A percentile compares a stretch with the other conserved stretches of the same genome.
phyloP scores from a whole-genome alignment of 75 land plant species.

The Pinus tabuliformis region DNA sequence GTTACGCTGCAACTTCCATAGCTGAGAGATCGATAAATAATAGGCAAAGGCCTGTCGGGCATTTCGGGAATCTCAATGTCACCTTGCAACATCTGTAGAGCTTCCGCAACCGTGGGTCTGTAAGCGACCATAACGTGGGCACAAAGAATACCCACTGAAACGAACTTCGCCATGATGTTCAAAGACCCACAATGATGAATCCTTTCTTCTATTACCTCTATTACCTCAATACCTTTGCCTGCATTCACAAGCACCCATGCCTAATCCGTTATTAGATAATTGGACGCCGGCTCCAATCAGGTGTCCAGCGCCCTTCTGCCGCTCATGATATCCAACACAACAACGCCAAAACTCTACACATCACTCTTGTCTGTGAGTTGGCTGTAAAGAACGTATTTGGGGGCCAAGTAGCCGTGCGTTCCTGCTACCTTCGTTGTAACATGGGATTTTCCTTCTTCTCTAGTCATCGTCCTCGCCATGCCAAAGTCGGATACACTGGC shows the following conservation, averaged over 20 bases:
- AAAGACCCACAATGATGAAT: neutral
- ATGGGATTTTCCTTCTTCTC: conserved; percentile 33
- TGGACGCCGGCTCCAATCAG: neutral
- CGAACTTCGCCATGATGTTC: conserved; percentile 3
- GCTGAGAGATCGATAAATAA: too few species aligned
- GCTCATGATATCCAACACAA: conserved; percentile 3
- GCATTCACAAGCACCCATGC: conserved; percentile 30
- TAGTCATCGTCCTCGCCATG: too few species aligned
- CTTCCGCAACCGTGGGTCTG: conserved; percentile 27
- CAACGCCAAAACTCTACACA: conserved; percentile 13
- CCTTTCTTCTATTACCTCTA: neutral
- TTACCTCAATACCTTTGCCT: neutral
- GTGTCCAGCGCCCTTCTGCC: neutral
- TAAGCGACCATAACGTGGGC: conserved; percentile 26
- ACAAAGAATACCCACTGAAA: conserved; percentile 32
- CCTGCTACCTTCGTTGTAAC: conserved; percentile 21
- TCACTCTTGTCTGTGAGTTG: conserved; percentile 7
- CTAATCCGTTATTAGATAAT: conserved; percentile 16
- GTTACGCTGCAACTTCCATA: conserved; percentile 1
- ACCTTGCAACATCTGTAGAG: conserved; percentile 5
- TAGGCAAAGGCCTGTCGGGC: too few species aligned
- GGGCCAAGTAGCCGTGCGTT: neutral
- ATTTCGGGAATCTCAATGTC: too few species aligned
- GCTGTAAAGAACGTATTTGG: too few species aligned
- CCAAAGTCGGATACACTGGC: too few species aligned